Evolutionary conservation across 257 asterid species (phyloP).

Genomic region (Scutellaria minor): DNA sequence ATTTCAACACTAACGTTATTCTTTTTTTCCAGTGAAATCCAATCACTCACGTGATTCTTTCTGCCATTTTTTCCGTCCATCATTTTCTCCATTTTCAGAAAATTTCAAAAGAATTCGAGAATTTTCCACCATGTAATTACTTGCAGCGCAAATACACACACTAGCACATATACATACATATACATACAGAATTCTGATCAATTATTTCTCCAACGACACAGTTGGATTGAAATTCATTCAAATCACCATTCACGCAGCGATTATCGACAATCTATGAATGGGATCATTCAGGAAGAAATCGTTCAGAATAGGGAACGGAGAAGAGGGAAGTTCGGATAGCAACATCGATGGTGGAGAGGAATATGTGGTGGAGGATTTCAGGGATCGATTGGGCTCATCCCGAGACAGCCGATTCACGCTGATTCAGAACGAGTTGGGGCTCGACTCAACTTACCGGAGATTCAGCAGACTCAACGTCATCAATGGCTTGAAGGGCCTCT

Average conservation of each 20-base stretch:
- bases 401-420: conserved; percentile 43
- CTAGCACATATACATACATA: neutral
- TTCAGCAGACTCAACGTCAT: conserved; percentile 61
- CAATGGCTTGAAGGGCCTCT: conserved; percentile 62
- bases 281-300: conserved; percentile 37
- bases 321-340: conserved; percentile 24
- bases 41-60: conserved; percentile 27
- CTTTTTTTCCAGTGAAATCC: conserved; percentile 32
- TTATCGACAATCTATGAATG: neutral
- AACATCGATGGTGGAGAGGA: conserved; percentile 39
- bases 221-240: neutral
- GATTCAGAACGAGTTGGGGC: conserved; percentile 58
- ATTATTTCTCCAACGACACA: neutral
- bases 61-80: neutral
- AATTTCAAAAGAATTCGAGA: neutral
- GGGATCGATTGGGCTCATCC: conserved; percentile 49
- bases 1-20: conserved; percentile 10
- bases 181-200: conserved; percentile 11
- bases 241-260: neutral
- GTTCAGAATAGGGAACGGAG: conserved; percentile 27
- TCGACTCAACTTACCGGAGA: conserved; percentile 39
- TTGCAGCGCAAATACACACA: neutral
- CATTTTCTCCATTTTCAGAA: conserved; percentile 1
- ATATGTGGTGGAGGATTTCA: conserved; percentile 56
- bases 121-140: neutral